A percentile compares a stretch with the other conserved stretches of the same genome.
Evolutionary conservation across 2,329 filamentous ascomycete genomes (phyloP).

Genomic region (Bertia moriformis): DNA sequence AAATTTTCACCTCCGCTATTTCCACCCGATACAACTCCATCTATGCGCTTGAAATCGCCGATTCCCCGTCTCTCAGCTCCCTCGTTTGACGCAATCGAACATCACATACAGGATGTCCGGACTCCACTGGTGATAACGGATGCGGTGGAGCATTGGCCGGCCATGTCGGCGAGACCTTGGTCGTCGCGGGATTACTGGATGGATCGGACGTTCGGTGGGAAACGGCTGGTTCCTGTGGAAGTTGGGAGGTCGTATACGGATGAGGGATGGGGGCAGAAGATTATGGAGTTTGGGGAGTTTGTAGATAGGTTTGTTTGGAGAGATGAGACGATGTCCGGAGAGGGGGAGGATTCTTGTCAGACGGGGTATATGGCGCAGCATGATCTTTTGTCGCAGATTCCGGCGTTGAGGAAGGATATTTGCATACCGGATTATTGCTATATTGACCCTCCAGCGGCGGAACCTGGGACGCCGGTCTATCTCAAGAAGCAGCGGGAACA

Average conservation of each 20-base stretch:
- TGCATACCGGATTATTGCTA: slow-evolving; percentile 48
- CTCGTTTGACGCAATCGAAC: slow-evolving; percentile 22
- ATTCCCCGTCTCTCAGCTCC: slow-evolving; percentile 16
- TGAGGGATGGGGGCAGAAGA: slow-evolving; percentile 41
- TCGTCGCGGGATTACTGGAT: slow-evolving; percentile 35
- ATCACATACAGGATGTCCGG: slow-evolving; percentile 18
- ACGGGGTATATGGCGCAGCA: slow-evolving; percentile 54
- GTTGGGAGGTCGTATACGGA: slow-evolving; percentile 47
- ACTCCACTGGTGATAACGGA: slow-evolving; percentile 37
- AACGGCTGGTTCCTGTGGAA: slow-evolving; percentile 45
- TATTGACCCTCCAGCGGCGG: slow-evolving; percentile 6
- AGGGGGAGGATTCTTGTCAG: slow-evolving; percentile 6
- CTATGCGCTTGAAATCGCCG: slow-evolving; percentile 3
- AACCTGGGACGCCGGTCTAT: slow-evolving; percentile 9
- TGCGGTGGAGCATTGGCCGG: slow-evolving; percentile 41
- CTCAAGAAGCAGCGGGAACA: slow-evolving; percentile 19
- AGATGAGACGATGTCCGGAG: neutral
- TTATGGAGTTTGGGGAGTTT: slow-evolving; percentile 42
- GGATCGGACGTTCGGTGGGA: slow-evolving; percentile 37
- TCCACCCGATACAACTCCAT: neutral
- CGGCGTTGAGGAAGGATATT: slow-evolving; percentile 42
- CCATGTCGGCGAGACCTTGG: slow-evolving; percentile 34
- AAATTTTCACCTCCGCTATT: neutral
- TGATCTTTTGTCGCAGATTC: slow-evolving; percentile 49
- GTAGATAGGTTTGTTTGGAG: slow-evolving; percentile 30